These are phyloP conservation scores for Nadsonia commutata DNA, from an alignment of 1,139 yeast genomes.

Conservation along the genomic window DNA sequence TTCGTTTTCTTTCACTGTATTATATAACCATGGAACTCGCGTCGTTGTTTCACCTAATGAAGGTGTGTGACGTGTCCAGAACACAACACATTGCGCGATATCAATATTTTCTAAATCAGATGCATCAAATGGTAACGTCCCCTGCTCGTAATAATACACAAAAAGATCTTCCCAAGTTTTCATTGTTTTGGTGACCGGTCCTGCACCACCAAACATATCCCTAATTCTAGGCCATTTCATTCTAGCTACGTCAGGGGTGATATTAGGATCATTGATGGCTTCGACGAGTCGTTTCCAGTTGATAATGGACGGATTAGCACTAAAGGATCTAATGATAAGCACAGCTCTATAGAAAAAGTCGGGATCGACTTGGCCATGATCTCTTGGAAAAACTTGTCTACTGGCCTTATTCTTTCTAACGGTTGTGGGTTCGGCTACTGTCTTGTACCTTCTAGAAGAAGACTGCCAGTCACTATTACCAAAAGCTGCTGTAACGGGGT, in stretches of 20 bases:
- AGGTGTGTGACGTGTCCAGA: constrained; percentile 34
- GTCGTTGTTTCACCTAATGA: constrained; percentile 14
- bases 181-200: constrained; percentile 37
- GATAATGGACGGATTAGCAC: constrained; percentile 30
- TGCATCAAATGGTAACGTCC: constrained; percentile 26
- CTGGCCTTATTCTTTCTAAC: not conserved
- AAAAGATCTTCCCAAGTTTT: constrained; percentile 48
- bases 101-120: constrained; percentile 35
- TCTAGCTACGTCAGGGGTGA: constrained; percentile 27
- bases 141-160: constrained; percentile 36
- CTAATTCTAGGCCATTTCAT: constrained; percentile 52
- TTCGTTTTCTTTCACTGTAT: constrained; percentile 21
- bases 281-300: constrained; percentile 45
- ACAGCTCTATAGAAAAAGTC: constrained; percentile 41
- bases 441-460: constrained; percentile 1
- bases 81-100: constrained; percentile 32
- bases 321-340: constrained; percentile 45
- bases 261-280: constrained; percentile 25
- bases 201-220: constrained; percentile 38
- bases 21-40: constrained; percentile 28
- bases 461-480: not conserved
- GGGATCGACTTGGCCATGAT: constrained; percentile 24
- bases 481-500: not conserved
- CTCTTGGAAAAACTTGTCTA: constrained; percentile 13
- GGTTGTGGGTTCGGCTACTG: not conserved